phyloP scores from a whole-genome alignment of 2,329 filamentous ascomycete species.

The Talaromyces sp. region DNA sequence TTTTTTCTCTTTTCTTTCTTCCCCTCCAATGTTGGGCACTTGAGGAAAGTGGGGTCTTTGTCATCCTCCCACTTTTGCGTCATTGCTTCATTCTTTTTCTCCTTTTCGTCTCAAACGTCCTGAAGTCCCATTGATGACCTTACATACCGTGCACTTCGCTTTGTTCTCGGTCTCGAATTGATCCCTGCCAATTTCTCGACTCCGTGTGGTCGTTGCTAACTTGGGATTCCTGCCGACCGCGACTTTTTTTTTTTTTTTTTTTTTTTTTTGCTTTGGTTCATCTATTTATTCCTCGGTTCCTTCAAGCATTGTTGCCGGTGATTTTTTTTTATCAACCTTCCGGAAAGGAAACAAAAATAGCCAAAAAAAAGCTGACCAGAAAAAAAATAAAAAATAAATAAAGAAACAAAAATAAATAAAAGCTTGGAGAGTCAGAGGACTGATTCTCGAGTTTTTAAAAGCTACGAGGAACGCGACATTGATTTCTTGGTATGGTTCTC shows the following conservation, averaged over 20 bases:
- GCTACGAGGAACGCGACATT: background rate
- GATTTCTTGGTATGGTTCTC: background rate
- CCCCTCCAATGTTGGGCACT: background rate
- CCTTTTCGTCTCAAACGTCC: slow-evolving; percentile 2
- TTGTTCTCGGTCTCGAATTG: background rate
- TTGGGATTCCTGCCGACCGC: background rate
- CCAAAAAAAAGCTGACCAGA: too few species aligned
- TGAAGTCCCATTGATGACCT: background rate
- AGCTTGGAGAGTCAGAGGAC: background rate
- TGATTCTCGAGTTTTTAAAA: background rate
- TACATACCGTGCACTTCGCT: background rate
- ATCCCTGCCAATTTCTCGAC: background rate
- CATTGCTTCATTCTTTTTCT: background rate
- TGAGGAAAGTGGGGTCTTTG: slow-evolving; percentile 4
- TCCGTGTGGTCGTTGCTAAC: background rate
- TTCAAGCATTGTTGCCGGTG: background rate
- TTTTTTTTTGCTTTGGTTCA: background rate
- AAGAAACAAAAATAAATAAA: too few species aligned
- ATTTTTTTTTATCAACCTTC: background rate
- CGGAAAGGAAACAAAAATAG: background rate
- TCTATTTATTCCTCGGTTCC: too few species aligned
- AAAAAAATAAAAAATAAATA: too few species aligned
- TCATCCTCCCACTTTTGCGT: slow-evolving; percentile 5
- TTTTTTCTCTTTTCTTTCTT: background rate
- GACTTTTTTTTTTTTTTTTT: background rate